A percentile compares a stretch with the other conserved stretches of the same genome.
These are phyloP conservation scores for Elsinoe batatas DNA, from an alignment of 2,329 filamentous ascomycete genomes.

Conservation along the genomic window DNA sequence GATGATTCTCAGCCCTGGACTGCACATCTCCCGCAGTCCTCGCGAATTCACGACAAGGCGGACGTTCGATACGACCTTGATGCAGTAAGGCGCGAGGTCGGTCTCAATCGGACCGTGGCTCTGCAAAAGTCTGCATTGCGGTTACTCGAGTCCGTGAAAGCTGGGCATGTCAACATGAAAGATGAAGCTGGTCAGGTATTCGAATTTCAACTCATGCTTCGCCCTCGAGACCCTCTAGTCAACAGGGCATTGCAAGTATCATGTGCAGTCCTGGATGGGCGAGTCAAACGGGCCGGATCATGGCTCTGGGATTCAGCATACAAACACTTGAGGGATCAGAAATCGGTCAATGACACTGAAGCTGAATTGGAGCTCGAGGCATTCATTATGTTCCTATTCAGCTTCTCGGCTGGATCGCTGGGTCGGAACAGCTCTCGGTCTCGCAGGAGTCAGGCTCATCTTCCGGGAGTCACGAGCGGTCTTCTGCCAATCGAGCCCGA, in stretches of 20 bases:
- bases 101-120: slow-evolving; percentile 22
- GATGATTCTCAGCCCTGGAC: slow-evolving; percentile 11
- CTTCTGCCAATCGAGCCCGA: background rate
- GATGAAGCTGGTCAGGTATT: slow-evolving; percentile 21
- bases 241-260: slow-evolving; percentile 22
- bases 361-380: slow-evolving; percentile 14
- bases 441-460: slow-evolving; percentile 4
- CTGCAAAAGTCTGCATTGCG: slow-evolving; percentile 12
- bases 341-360: background rate
- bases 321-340: slow-evolving; percentile 3
- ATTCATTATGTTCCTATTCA: slow-evolving; percentile 14
- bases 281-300: slow-evolving; percentile 19
- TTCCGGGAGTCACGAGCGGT: background rate
- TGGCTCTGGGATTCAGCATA: slow-evolving; percentile 23
- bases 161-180: slow-evolving; percentile 21
- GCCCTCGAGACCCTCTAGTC: slow-evolving; percentile 19
- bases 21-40: background rate
- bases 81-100: slow-evolving; percentile 15
- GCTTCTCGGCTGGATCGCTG: slow-evolving; percentile 15
- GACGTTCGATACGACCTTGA: slow-evolving; percentile 7
- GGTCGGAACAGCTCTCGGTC: background rate
- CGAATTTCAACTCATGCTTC: slow-evolving; percentile 22
- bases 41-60: slow-evolving; percentile 1
- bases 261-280: slow-evolving; percentile 21
- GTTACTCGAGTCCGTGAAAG: slow-evolving; percentile 18